These are phyloP conservation scores for Mycena citricolor DNA, from an alignment of 1,284 basidiomycete genomes.

Conservation along the genomic window DNA sequence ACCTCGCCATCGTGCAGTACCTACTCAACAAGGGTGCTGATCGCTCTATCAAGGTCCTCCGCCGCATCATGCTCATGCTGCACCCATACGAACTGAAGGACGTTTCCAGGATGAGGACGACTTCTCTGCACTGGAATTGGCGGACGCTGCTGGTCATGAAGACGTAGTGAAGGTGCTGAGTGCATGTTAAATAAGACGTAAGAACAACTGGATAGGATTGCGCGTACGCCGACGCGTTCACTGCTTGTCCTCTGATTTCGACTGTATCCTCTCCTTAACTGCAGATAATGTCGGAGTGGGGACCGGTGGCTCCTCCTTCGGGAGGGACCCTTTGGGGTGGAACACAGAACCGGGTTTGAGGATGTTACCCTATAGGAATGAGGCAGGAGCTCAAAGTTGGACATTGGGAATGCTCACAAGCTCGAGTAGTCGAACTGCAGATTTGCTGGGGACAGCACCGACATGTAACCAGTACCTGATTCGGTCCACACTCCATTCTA, in stretches of 20 bases:
- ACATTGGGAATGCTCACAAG: slow-evolving; percentile 54
- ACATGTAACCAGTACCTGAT: slow-evolving; percentile 88
- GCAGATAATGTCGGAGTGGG: slow-evolving; percentile 1
- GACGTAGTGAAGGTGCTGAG: slow-evolving; percentile 55
- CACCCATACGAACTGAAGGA: slow-evolving; percentile 5
- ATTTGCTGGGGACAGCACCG: slow-evolving; percentile 82
- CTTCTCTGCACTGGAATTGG: slow-evolving; percentile 64
- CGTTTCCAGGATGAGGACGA: slow-evolving; percentile 67
- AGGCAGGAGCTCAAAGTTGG: slow-evolving; percentile 2
- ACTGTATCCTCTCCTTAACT: slow-evolving; percentile 18
- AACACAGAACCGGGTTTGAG: slow-evolving; percentile 53
- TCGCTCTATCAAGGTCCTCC: slow-evolving; percentile 52
- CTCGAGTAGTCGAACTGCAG: slow-evolving; percentile 77
- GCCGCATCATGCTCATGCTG: not conserved
- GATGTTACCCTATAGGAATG: slow-evolving; percentile 37
- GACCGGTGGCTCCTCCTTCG: not conserved
- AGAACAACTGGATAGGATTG: not conserved
- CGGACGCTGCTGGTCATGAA: slow-evolving; percentile 63
- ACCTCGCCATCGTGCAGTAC: slow-evolving; percentile 52
- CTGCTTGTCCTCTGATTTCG: not conserved
- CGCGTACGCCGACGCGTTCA: not conserved
- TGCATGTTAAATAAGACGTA: too few species aligned
- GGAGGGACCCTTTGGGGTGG: slow-evolving; percentile 27
- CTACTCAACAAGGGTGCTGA: slow-evolving; percentile 72
- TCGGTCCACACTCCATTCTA: slow-evolving; percentile 89